Base-by-base conservation (phyloP, 169 alveolate genomes). In the Cryptosporidium baileyi region DNA sequence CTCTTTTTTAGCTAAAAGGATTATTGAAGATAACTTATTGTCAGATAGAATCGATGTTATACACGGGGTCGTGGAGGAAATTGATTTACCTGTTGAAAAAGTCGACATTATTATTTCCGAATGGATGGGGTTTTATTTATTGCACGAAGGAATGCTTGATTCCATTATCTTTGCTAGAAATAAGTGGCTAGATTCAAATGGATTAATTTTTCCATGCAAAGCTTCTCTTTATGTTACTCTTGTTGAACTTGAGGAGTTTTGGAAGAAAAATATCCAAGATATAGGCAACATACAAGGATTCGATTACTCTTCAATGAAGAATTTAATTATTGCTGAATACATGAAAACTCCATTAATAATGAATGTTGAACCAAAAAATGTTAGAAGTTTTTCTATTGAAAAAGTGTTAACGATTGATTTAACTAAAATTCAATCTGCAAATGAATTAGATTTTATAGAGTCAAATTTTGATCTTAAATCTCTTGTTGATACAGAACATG, bases 91-190 rank as follows among this genome's bases (percentile, higher is more conserved):
- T 15, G 88, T 47, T 22, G 32, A 43, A 44, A 41, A 60, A 40
- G 93, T 82, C 9, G 97, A 94, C 82, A 89, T 92, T 11, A 90
- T 94, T 41, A 82, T 94, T 54, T 90, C 95, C 32, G 98, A 95
- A 82, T 94, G 96, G 94, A 91, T 95, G 94, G 98, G 98, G 17
- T 91, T 93, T 59, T 92, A 92, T 49, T 80, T 93, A 52, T 85
- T 95, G 28, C 93, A 94, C 79, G 98, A 95, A 85, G 85, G 94
- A 43, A 93, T 95, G 96, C 89, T 94, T 22, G 97, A 95, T 57
- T 91, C 96, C 6, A 91, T 90, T 26, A 61, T 95, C 38, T 88
- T 63, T 41, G 98, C 98, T 2, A 90, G 97, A 63, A 96, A 94
- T 80, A 81, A 80, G 60, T 95, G 94, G 90, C 91, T 95, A 34